phyloP scores from a whole-genome alignment of 352 stramenopile genomes.

The Globisporangium uncinulatum region DNA sequence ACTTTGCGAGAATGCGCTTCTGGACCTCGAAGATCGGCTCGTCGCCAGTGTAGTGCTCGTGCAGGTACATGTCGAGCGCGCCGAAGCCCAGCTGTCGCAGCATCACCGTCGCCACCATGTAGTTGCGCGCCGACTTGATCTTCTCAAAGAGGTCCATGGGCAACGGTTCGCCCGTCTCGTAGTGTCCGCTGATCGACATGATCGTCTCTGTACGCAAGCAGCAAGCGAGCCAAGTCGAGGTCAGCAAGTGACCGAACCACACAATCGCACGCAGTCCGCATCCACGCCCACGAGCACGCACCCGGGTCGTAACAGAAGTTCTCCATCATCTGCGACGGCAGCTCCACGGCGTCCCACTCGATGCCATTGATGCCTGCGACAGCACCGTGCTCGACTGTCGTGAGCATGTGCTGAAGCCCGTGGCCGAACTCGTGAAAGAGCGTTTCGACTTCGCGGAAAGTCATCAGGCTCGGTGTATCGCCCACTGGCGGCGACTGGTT shows the following conservation, averaged over 20 bases:
- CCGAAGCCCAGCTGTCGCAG: conserved; percentile 96
- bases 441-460: conserved; percentile 96
- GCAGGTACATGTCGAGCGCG: conserved; percentile 81
- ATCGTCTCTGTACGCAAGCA: conserved; percentile 68
- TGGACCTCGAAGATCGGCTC: conserved; percentile 95
- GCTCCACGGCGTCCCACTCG: conserved; percentile 98
- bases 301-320: conserved; percentile 97
- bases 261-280: neutral
- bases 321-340: conserved; percentile 99
- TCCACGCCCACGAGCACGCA: conserved; percentile 1
- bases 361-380: conserved; percentile 97
- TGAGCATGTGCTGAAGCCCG: conserved; percentile 99
- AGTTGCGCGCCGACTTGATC: conserved; percentile 93
- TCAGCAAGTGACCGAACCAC: conserved; percentile 35
- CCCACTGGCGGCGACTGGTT: conserved; percentile 94
- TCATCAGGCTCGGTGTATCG: conserved; percentile 96
- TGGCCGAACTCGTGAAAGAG: conserved; percentile 97
- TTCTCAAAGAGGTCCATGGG: conserved; percentile 95
- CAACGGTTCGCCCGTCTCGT: conserved; percentile 86
- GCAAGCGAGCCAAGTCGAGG: conserved; percentile 29
- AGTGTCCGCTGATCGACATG: conserved; percentile 73
- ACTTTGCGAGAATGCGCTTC: conserved; percentile 79
- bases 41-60: conserved; percentile 57
- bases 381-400: conserved; percentile 91
- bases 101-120: conserved; percentile 93